Evolutionary conservation across 2,329 filamentous ascomycete species (phyloP), one percentile per base, ranked within the genome.

Genomic region (Leptographium lundbergii): DNA sequence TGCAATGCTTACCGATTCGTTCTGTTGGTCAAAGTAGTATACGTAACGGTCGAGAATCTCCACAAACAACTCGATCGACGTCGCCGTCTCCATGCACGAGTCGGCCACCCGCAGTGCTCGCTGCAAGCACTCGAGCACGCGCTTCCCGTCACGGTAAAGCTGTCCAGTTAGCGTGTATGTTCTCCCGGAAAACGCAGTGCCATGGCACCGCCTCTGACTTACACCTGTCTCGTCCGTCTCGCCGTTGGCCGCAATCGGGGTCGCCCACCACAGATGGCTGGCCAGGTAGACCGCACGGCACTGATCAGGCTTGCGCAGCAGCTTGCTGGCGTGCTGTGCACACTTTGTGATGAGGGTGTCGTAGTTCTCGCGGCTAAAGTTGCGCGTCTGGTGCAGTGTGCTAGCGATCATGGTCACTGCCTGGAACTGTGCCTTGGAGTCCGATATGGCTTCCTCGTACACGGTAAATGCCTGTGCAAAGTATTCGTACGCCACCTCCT

Each of bases 21-120:
- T 99, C 70, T 96, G 90, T 72, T 99, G 92, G 72, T 99, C 94
- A 75, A 96, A 99, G 76, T 97, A 99, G 73, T 99, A 99, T 57
- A 97, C 91, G 70, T 99, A 99, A 72, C 94, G 85, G 72, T 99
- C 96, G 59, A 99, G 77, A 63, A 99, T 99, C 75, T 99, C 94
- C 60, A 99, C 92, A 73, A 99, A 99, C 55, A 99, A 81, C 74
- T 99, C 95, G 54, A 99, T 94, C 3, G 91, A 96, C 4, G 96
- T 91, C 7, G 91, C 90, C 9, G 91, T 94, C 73, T 99, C 95
- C 94, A 99, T 99, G 75, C 94, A 99, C 7, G 94, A 95, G 72
- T 99, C 94, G 2, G 94, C 95, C 32, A 99, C 95, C 42, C 95
- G 87, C 11, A 99, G 84, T 13, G 94, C 94, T 59, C 94, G 87